phyloP scores from a whole-genome alignment of 768 basidiomycete species.

The Mycena vitilis region DNA sequence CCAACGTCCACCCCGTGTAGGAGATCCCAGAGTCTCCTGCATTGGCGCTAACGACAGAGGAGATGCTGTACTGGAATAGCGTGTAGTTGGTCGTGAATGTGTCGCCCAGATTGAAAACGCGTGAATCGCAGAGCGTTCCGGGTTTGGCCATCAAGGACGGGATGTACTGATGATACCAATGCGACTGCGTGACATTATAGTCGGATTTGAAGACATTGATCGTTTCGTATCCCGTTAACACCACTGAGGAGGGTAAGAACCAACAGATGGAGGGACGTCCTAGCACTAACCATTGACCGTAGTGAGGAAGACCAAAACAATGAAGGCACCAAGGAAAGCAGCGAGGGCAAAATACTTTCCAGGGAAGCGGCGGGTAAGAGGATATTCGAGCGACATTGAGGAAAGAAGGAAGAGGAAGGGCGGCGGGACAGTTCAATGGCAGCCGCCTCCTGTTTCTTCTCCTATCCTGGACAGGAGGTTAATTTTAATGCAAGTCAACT shows the following conservation, averaged over 20 bases:
- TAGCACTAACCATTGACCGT: constrained; percentile 36
- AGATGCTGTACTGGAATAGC: constrained; percentile 41
- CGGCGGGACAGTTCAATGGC: too few species aligned
- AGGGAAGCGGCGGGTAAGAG: constrained; percentile 18
- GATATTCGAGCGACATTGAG: constrained; percentile 17
- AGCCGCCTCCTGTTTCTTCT: too few species aligned
- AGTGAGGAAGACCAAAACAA: constrained; percentile 36
- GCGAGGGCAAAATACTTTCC: constrained; percentile 6
- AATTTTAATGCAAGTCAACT: too few species aligned
- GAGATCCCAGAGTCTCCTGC: constrained; percentile 40
- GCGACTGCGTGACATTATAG: constrained; percentile 40
- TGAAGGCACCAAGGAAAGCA: constrained; percentile 20
- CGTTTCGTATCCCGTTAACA: constrained; percentile 41
- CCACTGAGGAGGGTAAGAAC: not conserved
- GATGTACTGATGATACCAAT: constrained; percentile 41
- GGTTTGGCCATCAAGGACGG: constrained; percentile 36
- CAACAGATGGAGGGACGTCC: not conserved
- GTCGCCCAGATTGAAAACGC: constrained; percentile 42
- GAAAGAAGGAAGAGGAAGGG: not conserved
- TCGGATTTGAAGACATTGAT: constrained; percentile 38
- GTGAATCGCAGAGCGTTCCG: constrained; percentile 42
- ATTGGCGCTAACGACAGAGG: constrained; percentile 37
- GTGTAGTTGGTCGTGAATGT: constrained; percentile 42
- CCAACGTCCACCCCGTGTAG: constrained; percentile 40
- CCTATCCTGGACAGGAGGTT: too few species aligned